phyloP scores from a whole-genome alignment of 345 rosid genomes.

The Atalantia buxifolia region DNA sequence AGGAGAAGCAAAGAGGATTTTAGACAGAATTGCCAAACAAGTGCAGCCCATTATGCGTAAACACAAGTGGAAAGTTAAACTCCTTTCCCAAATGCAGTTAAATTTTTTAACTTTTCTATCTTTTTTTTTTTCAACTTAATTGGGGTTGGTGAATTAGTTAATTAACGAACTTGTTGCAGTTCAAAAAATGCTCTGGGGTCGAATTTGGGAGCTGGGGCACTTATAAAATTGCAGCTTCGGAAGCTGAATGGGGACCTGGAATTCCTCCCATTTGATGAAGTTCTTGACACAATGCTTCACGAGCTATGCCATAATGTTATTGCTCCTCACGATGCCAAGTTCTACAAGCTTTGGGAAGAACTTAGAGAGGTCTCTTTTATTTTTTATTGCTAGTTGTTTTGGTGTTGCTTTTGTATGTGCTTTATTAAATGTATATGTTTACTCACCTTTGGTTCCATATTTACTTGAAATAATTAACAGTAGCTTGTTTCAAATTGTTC shows the following conservation, averaged over 20 bases:
- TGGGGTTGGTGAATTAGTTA: background rate
- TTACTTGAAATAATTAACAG: background rate
- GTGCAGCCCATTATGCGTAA: constrained; percentile 61
- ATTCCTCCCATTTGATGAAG: constrained; percentile 62
- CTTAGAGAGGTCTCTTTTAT: constrained; percentile 53
- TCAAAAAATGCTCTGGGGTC: constrained; percentile 71
- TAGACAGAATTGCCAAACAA: constrained; percentile 62
- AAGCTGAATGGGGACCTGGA: constrained; percentile 58
- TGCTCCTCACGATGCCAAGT: constrained; percentile 81
- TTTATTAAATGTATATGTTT: no score
- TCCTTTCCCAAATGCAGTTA: constrained; percentile 45
- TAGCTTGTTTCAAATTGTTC: background rate
- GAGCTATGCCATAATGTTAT: constrained; percentile 88
- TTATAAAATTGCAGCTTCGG: constrained; percentile 79
- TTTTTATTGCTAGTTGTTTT: background rate
- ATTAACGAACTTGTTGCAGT: constrained; percentile 31
- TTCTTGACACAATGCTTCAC: constrained; percentile 95
- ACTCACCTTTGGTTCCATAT: no score
- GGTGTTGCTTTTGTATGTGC: background rate
- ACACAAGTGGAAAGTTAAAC: constrained; percentile 53
- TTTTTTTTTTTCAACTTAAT: background rate
- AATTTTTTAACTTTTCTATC: background rate
- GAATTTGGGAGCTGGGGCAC: constrained; percentile 67
- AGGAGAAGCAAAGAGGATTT: constrained; percentile 65
- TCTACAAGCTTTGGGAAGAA: constrained; percentile 95